Conservation (phyloP, 2,329 filamentous ascomycete species). For the Rhynchosporium agropyri region DNA sequence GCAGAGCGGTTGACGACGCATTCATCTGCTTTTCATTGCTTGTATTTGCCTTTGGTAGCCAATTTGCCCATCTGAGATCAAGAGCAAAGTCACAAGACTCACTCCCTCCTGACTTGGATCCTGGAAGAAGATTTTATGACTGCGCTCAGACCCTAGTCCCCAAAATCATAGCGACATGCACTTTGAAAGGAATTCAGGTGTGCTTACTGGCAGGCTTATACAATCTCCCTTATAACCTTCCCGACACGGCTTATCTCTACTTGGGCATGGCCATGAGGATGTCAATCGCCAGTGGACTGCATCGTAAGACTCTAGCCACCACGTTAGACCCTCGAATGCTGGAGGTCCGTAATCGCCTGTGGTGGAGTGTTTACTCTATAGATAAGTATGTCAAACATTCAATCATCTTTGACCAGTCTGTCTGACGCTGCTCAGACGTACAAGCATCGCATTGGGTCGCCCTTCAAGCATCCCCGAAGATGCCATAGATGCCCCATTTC, state of each 20-base stretch:
- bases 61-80: constrained; percentile 1
- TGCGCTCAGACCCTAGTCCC: constrained; percentile 5
- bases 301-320: constrained; percentile 7
- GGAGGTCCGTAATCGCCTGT: constrained; percentile 12
- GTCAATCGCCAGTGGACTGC: constrained; percentile 11
- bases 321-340: not conserved
- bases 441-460: not conserved
- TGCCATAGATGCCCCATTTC: not conserved
- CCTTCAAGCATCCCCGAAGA: not conserved
- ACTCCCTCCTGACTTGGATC: not conserved
- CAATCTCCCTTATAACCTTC: not conserved
- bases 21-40: constrained; percentile 7
- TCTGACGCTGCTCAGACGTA: not conserved
- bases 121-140: constrained; percentile 5
- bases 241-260: constrained; percentile 8
- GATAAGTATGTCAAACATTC: not conserved
- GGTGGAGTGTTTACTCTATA: constrained; percentile 12
- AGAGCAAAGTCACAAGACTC: constrained; percentile 5
- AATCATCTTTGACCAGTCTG: not conserved
- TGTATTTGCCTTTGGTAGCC: constrained; percentile 4
- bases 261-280: constrained; percentile 10
- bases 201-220: constrained; percentile 10
- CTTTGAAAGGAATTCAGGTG: constrained; percentile 6
- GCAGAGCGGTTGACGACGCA: not conserved
- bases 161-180: constrained; percentile 4